These are phyloP conservation scores for Trametes hirsuta DNA, from an alignment of 1,284 basidiomycete genomes.

Conservation along the genomic window DNA sequence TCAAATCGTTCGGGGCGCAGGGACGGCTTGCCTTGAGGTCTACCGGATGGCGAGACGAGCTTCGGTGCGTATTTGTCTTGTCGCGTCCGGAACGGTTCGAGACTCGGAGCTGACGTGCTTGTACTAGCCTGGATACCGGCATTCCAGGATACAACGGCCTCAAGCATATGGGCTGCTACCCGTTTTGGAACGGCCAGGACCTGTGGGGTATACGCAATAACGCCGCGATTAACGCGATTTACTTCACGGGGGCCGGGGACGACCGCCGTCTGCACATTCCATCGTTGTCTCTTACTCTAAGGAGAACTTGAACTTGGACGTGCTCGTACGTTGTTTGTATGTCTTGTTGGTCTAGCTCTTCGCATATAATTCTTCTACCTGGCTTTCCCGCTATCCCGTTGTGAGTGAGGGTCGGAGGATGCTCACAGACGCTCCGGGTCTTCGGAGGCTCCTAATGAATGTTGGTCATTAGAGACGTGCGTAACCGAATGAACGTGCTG, in stretches of 20 bases:
- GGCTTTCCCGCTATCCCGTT: too few species aligned
- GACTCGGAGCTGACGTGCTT: neutral
- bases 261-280: constrained; percentile 1
- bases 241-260: constrained; percentile 21
- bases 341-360: too few species aligned
- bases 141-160: constrained; percentile 50
- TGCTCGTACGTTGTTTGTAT: too few species aligned
- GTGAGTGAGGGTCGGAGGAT: too few species aligned
- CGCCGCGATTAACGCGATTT: constrained; percentile 27
- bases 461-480: too few species aligned
- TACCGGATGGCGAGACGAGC: constrained; percentile 42
- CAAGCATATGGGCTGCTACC: constrained; percentile 40
- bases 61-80: constrained; percentile 35
- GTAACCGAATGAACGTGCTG: too few species aligned
- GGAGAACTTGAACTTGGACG: neutral
- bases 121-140: constrained; percentile 27
- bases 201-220: constrained; percentile 26
- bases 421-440: too few species aligned
- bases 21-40: constrained; percentile 38
- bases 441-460: too few species aligned
- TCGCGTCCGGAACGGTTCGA: neutral
- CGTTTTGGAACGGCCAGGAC: constrained; percentile 31
- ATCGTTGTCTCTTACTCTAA: neutral
- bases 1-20: constrained; percentile 31
- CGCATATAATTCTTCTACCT: too few species aligned